Evolutionary conservation across 1,284 basidiomycete genomes (phyloP).

Genomic region (Cryptococcus wingfieldii): DNA sequence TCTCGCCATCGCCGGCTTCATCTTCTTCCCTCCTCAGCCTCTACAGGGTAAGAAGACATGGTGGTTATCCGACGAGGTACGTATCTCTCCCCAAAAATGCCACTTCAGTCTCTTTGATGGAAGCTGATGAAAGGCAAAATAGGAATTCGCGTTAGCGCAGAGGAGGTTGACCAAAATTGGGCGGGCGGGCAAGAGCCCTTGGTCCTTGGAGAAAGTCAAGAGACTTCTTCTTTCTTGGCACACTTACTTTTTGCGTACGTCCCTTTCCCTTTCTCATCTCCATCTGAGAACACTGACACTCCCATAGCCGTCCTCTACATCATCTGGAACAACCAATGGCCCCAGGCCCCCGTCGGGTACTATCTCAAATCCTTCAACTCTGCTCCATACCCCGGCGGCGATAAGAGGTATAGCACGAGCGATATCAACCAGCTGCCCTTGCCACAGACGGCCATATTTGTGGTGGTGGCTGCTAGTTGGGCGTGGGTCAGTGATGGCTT

Average conservation of each 20-base stretch:
- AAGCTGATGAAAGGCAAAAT: slow-evolving; percentile 21
- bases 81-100: too few species aligned
- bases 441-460: slow-evolving; percentile 26
- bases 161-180: slow-evolving; percentile 20
- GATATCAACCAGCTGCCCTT: slow-evolving; percentile 22
- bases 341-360: slow-evolving; percentile 31
- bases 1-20: slow-evolving; percentile 34
- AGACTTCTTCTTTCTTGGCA: slow-evolving; percentile 31
- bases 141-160: slow-evolving; percentile 15
- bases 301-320: slow-evolving; percentile 27
- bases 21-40: slow-evolving; percentile 37
- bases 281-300: neutral
- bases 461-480: slow-evolving; percentile 24
- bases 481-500: slow-evolving; percentile 39
- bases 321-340: slow-evolving; percentile 27
- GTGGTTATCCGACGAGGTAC: slow-evolving; percentile 16
- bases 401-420: neutral
- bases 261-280: neutral
- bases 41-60: slow-evolving; percentile 24
- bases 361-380: slow-evolving; percentile 42
- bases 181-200: slow-evolving; percentile 16
- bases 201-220: slow-evolving; percentile 23
- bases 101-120: neutral
- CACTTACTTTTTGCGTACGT: slow-evolving; percentile 35
- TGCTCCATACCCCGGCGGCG: slow-evolving; percentile 29